Percentiles rank a stretch among this genome's conserved stretches.
Evolutionary conservation across 768 basidiomycete genomes (phyloP).

Genomic region (Rhizopogon vinicolor): DNA sequence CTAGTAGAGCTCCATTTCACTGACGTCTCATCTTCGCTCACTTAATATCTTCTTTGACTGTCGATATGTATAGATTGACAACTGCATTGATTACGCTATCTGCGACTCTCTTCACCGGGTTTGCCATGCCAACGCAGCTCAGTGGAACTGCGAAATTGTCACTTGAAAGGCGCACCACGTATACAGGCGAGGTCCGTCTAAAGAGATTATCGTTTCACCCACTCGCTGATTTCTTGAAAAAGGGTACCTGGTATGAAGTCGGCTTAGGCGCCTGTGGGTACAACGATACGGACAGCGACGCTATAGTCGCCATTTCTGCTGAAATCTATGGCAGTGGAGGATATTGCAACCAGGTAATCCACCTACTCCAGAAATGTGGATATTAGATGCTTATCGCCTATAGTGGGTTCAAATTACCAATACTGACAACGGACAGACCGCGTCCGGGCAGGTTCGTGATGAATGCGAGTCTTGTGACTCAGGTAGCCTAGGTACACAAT

Average conservation of each 20-base stretch:
- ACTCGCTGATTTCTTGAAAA: background rate
- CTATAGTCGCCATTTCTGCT: slow-evolving; percentile 61
- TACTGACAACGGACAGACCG: slow-evolving; percentile 43
- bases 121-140: slow-evolving; percentile 35
- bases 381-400: background rate
- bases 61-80: slow-evolving; percentile 15
- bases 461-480: slow-evolving; percentile 51
- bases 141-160: slow-evolving; percentile 17
- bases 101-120: slow-evolving; percentile 34
- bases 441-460: slow-evolving; percentile 49
- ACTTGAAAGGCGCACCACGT: slow-evolving; percentile 44
- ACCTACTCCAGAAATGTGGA: background rate
- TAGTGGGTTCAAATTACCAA: slow-evolving; percentile 61
- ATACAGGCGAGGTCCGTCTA: slow-evolving; percentile 3
- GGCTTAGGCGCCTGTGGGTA: slow-evolving; percentile 63
- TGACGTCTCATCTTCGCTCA: background rate
- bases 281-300: slow-evolving; percentile 40
- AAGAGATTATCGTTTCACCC: background rate
- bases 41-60: background rate
- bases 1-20: background rate
- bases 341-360: slow-evolving; percentile 57
- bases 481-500: slow-evolving; percentile 50
- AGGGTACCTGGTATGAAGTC: slow-evolving; percentile 68
- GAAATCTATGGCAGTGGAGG: slow-evolving; percentile 46
- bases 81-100: slow-evolving; percentile 34